Base-by-base conservation (phyloP, 768 basidiomycete genomes). In the Lepiota venenata region DNA sequence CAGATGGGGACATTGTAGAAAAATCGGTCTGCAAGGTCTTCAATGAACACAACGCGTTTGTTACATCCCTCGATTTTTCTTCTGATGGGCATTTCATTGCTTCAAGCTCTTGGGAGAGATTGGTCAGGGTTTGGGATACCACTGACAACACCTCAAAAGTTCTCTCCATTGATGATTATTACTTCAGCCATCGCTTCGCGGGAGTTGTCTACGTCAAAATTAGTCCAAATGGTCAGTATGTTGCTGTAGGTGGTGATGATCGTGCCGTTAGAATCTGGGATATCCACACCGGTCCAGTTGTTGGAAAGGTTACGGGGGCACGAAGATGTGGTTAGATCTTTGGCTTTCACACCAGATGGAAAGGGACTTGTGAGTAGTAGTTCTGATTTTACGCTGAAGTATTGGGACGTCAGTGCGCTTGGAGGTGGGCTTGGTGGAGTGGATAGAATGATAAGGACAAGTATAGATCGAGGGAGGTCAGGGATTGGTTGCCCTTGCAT, bases 21-120 rank as follows among this genome's bases (percentile, higher is more conserved):
- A 84, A 85, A 60, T 80, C 79, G 29, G 90, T 93, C 61, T 81
- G 83, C 49, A 83, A 79, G 47, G 74, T 88, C 11, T 90, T 94
- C 59, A 84, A 87, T 58, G 93, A 93, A 4, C 93, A 95, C 70
- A 82, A 83, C 61, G 89, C 90, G 64, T 92, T 93, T 64, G 92
- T 95, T 60, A 94, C 94, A 69, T 91, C 92, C 4, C 83, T 95
- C 56, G 91, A 89, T 64, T 94, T 93, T 68, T 90, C 91, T 2
- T 69, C 76, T 9, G 89, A 93, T 59, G 92, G 93, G 2, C 77
- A 82, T 11, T 77, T 87, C 57, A 85, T 94, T 56, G 88, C 93
- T n/a, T 92, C 89, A 4, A 93, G 91, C 11, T 91, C 88, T 0
- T 91, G 91, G 2, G 89, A 76, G 50, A 71, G 69, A 52, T 74